Conservation (phyloP, 345 rosid genomes). For the Cochlearia excelsa region DNA sequence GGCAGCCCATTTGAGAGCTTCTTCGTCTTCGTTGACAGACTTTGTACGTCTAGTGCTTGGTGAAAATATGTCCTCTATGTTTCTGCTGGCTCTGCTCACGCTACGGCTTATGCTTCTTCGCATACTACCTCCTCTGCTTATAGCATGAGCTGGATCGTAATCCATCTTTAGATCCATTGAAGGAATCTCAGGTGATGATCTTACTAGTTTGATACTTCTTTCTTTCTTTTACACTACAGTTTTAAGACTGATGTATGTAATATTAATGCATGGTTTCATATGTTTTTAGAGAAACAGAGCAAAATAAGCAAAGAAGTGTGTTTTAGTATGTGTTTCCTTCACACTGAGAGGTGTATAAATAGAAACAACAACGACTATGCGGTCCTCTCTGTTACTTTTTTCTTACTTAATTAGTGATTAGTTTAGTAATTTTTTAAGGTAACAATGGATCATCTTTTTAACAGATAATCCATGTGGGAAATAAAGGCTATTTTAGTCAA, state of each 20-base stretch:
- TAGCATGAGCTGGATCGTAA: conserved; percentile 25
- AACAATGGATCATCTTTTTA: not conserved
- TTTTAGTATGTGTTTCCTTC: too few species aligned
- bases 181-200: conserved; percentile 1
- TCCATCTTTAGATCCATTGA: conserved; percentile 23
- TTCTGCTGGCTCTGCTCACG: conserved; percentile 58
- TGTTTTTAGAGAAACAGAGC: too few species aligned
- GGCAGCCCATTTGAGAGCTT: conserved; percentile 95
- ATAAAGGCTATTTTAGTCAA: conserved; percentile 5
- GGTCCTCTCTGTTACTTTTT: not conserved
- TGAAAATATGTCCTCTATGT: conserved; percentile 60
- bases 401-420: not conserved
- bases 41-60: conserved; percentile 52
- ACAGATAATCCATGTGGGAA: conserved; percentile 16
- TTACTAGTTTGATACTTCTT: not conserved
- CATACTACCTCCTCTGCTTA: conserved; percentile 38
- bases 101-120: conserved; percentile 51
- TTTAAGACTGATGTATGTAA: too few species aligned
- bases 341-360: too few species aligned
- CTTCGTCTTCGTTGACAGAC: conserved; percentile 67
- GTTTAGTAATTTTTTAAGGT: not conserved
- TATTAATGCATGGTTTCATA: too few species aligned
- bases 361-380: too few species aligned
- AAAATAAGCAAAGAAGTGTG: too few species aligned
- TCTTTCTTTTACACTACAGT: not conserved